Conservation (phyloP, 1,284 basidiomycete genomes). For the Wallemia hederae region DNA sequence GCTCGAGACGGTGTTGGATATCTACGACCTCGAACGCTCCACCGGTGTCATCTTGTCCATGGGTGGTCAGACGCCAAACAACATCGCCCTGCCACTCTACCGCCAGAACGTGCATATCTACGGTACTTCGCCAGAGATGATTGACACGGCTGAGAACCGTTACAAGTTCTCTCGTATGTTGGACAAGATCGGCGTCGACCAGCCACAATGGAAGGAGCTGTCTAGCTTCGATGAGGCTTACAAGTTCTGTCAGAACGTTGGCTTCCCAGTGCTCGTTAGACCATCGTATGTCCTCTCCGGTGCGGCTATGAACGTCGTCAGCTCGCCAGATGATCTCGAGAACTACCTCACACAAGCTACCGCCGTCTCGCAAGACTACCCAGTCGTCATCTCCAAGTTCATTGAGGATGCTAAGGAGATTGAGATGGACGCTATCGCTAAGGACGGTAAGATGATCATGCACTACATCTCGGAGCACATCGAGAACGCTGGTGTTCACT, state of each 20-base stretch:
- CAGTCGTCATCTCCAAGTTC: conserved; percentile 95
- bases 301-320: conserved; percentile 98
- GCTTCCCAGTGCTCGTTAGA: conserved; percentile 82
- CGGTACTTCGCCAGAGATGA: conserved; percentile 97
- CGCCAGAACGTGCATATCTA: conserved; percentile 95
- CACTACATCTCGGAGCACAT: conserved; percentile 99
- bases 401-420: conserved; percentile 99
- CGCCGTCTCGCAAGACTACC: conserved; percentile 84
- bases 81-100: conserved; percentile 75
- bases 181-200: conserved; percentile 91
- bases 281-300: conserved; percentile 95
- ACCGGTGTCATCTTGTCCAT: conserved; percentile 83
- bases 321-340: conserved; percentile 61
- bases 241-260: conserved; percentile 61
- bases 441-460: conserved; percentile 93
- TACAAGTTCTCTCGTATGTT: conserved; percentile 97
- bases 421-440: conserved; percentile 96
- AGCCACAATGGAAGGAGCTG: conserved; percentile 89
- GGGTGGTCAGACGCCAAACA: conserved; percentile 97
- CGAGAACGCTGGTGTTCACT: conserved; percentile 94
- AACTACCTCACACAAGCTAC: conserved; percentile 88
- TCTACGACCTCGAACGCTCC: conserved; percentile 73
- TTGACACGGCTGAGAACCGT: conserved; percentile 93
- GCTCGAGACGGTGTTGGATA: conserved; percentile 83
- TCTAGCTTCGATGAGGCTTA: conserved; percentile 69